phyloP scores from a whole-genome alignment of 768 basidiomycete species.

The Russula compacta region DNA sequence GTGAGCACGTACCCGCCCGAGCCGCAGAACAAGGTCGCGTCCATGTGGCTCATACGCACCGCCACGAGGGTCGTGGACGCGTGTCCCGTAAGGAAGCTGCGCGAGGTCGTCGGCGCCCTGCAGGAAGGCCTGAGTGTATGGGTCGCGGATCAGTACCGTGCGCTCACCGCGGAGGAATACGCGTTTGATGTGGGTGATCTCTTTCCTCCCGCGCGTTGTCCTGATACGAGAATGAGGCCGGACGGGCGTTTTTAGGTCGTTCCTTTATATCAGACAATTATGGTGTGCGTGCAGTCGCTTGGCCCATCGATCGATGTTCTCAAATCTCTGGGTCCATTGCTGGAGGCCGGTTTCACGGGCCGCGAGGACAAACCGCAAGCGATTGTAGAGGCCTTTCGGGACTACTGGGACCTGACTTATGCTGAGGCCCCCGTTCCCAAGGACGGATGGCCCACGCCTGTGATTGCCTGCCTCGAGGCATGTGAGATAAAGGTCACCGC shows the following conservation, averaged over 20 bases:
- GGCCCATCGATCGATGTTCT: conserved; percentile 35
- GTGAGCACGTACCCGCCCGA: conserved; percentile 58
- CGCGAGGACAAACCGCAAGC: conserved; percentile 38
- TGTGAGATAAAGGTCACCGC: conserved; percentile 13
- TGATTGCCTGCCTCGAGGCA: conserved; percentile 30
- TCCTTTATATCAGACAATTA: conserved; percentile 51
- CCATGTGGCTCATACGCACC: conserved; percentile 54
- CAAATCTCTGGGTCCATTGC: conserved; percentile 37
- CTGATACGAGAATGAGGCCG: neutral
- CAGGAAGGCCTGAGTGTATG: conserved; percentile 51
- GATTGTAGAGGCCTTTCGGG: conserved; percentile 43
- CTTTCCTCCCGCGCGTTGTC: conserved; percentile 1
- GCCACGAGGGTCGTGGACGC: conserved; percentile 45
- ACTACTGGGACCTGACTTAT: conserved; percentile 53
- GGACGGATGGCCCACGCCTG: conserved; percentile 45
- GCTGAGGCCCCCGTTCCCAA: conserved; percentile 33
- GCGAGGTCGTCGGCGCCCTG: conserved; percentile 37
- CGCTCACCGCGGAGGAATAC: conserved; percentile 47
- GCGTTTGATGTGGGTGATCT: conserved; percentile 42
- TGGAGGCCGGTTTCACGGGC: conserved; percentile 51
- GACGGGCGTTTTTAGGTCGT: conserved; percentile 44
- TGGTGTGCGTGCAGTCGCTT: conserved; percentile 43
- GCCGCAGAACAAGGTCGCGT: conserved; percentile 41
- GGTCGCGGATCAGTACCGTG: conserved; percentile 50
- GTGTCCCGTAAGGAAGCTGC: conserved; percentile 42